phyloP scores from a whole-genome alignment of 768 basidiomycete genomes.

The Naganishia onofrii region DNA sequence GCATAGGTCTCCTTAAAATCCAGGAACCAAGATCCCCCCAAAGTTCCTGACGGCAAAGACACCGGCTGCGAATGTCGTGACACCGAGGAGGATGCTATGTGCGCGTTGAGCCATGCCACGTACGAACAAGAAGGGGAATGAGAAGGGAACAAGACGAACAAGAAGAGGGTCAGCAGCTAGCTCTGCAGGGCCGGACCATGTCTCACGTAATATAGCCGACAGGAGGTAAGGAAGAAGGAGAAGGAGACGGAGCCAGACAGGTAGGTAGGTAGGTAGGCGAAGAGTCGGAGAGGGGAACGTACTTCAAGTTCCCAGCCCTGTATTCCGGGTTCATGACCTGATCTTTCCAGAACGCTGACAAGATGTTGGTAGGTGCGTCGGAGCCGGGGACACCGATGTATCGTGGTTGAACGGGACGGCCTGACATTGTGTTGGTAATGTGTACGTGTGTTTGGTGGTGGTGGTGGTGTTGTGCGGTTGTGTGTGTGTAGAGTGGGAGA shows the following conservation, averaged over 20 bases:
- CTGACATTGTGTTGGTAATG: conserved; percentile 18
- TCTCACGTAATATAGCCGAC: too few species aligned
- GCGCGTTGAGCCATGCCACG: too few species aligned
- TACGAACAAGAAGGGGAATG: too few species aligned
- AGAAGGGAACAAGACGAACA: too few species aligned
- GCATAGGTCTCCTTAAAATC: too few species aligned
- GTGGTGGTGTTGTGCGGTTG: too few species aligned
- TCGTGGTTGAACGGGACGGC: conserved; percentile 26
- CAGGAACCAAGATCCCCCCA: conserved; percentile 30
- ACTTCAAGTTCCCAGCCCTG: conserved; percentile 31
- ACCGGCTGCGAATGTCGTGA: conserved; percentile 27
- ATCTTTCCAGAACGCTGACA: conserved; percentile 27
- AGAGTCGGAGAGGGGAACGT: not conserved
- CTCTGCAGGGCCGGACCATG: too few species aligned
- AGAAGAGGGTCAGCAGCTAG: not conserved
- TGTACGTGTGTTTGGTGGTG: not conserved
- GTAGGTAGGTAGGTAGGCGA: not conserved
- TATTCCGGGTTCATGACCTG: conserved; percentile 31
- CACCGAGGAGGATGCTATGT: conserved; percentile 31
- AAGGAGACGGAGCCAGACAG: too few species aligned
- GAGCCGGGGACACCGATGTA: conserved; percentile 18
- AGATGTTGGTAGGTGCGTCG: conserved; percentile 2
- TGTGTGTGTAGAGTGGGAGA: too few species aligned
- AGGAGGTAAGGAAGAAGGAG: too few species aligned
- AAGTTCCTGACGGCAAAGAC: conserved; percentile 29